Conservation (phyloP, 139 green algal genomes). For the Gonium pectorale region DNA sequence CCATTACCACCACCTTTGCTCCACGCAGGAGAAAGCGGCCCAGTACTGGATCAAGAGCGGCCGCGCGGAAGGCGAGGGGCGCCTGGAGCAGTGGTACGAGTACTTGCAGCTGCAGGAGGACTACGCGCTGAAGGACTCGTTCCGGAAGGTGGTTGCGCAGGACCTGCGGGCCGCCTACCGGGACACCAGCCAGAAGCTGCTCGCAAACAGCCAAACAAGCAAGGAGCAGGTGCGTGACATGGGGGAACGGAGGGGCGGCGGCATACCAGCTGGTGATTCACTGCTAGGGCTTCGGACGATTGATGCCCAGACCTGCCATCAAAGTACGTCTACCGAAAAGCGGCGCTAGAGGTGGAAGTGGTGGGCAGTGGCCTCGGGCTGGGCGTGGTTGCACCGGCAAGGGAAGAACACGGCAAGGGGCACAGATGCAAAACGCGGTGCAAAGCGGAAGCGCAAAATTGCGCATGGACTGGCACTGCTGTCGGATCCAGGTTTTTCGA, state of each 20-base stretch:
- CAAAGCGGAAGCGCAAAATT: no score
- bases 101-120: constrained; percentile 70
- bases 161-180: constrained; percentile 22
- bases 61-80: constrained; percentile 65
- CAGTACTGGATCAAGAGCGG: constrained; percentile 68
- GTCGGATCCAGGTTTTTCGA: no score
- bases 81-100: constrained; percentile 72
- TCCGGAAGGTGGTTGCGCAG: constrained; percentile 48
- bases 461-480: no score
- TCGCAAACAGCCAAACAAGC: neutral
- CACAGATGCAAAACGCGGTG: no score
- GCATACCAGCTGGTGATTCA: neutral
- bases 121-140: constrained; percentile 62
- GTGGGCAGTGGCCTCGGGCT: no score
- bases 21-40: constrained; percentile 39
- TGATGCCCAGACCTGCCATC: no score
- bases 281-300: no score
- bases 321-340: no score
- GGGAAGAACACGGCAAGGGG: no score
- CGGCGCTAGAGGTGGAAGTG: no score
- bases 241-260: neutral
- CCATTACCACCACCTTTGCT: neutral
- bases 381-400: no score
- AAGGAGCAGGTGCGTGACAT: constrained; percentile 14
- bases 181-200: constrained; percentile 20